Evolutionary conservation across 2,329 filamentous ascomycete genomes (phyloP).

Genomic region (Shiraia bambusicola): DNA sequence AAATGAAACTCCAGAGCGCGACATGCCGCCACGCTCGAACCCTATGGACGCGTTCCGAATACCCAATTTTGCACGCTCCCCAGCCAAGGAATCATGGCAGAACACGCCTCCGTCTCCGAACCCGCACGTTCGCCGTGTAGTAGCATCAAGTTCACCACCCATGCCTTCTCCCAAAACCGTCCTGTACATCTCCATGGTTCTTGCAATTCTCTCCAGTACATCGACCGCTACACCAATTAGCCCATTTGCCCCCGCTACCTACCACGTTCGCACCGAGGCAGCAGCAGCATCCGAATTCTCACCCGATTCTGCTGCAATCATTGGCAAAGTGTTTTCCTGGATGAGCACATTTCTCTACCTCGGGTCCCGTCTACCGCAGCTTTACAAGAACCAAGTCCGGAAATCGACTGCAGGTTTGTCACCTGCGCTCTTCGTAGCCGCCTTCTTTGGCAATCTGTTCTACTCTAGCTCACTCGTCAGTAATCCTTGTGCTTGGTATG

Average conservation of each 20-base stretch:
- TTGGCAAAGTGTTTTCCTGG: constrained; percentile 50
- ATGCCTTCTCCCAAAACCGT: constrained; percentile 50
- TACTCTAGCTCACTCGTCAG: constrained; percentile 64
- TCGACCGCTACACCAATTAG: constrained; percentile 33
- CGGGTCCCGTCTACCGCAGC: constrained; percentile 54
- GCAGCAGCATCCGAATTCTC: constrained; percentile 12
- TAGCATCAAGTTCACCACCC: constrained; percentile 46
- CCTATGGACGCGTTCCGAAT: constrained; percentile 41
- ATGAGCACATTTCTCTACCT: constrained; percentile 47
- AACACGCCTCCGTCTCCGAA: constrained; percentile 23
- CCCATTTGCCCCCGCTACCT: constrained; percentile 25
- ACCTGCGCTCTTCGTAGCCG: constrained; percentile 64
- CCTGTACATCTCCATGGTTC: constrained; percentile 49
- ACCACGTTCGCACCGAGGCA: constrained; percentile 15
- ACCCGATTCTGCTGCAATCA: constrained; percentile 24
- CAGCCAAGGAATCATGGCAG: constrained; percentile 30
- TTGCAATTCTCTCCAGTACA: constrained; percentile 47
- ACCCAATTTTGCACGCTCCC: constrained; percentile 41
- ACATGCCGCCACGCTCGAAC: constrained; percentile 30
- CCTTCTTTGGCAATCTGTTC: constrained; percentile 68
- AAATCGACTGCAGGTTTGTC: constrained; percentile 65
- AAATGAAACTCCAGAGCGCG: constrained; percentile 17
- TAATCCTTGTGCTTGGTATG: constrained; percentile 64
- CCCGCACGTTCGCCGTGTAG: constrained; percentile 36
- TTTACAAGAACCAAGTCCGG: constrained; percentile 65